Base-by-base conservation (phyloP, 2,329 filamentous ascomycete genomes). In the Alternaria incomplexa region DNA sequence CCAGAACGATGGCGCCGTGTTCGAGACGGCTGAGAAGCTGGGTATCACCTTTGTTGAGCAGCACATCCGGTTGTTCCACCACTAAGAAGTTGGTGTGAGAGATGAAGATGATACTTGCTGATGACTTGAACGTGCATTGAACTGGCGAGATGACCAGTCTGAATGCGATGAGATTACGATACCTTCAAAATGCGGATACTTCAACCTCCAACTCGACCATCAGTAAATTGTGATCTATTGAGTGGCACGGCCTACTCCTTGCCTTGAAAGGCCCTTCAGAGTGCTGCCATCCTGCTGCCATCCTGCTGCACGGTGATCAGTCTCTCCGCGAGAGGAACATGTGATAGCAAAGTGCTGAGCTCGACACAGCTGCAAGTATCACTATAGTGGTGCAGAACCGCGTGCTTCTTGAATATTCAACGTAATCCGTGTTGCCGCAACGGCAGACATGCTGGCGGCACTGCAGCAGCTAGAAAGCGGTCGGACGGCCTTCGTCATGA, bases 41-140 rank as follows among this genome's bases (percentile, higher is more conserved):
- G 92, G 91, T 58, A 97, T 98, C 74, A 93, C 91, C 47, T 97
- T 98, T 82, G 91, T 98, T 40, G 93, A 99, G 86, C 96, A 99
- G 86, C 93, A 91, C 79, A 91, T 92, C 63, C 89, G 96, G 73
- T 86, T 98, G 69, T 98, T 98, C 90, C 95, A 97, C 82, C 95
- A 98, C 83, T 98, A 91, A 63, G 40, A 23, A 46, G 28, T 22
- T 43, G 55, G 36, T 17, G 32, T 58, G 30, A 12, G 4, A 26
- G 26, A 13, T 48, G 22, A 40, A 11, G 48, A 56, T 23, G 40
- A 23, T 46, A 51, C 23, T 30, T 47, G 43, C 30, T 47, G 13
- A 62, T 22, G 56, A 63, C 15, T 30, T 40, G 47, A 28, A 65
- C 40, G 64, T 58, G 52, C 45, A 22, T 61, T 47, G 53, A 55